Evolutionary conservation across 345 rosid genomes (phyloP).

Genomic region (Turritis glabra): DNA sequence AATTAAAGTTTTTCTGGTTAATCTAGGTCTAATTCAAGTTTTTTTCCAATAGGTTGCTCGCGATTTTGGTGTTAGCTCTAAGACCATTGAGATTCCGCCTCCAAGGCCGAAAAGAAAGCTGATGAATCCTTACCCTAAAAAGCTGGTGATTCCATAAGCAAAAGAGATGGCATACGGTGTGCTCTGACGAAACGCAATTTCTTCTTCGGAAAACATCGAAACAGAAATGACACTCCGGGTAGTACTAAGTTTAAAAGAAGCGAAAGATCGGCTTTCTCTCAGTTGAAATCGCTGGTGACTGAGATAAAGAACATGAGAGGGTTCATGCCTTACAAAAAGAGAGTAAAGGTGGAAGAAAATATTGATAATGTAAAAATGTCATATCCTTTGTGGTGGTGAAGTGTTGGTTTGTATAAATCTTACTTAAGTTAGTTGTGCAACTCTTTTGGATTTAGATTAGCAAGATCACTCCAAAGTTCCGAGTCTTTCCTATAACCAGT

Average conservation of each 20-base stretch:
- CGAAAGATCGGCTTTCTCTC: slow-evolving; percentile 44
- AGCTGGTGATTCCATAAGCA: slow-evolving; percentile 38
- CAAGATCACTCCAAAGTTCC: slow-evolving; percentile 26
- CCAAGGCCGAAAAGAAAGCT: slow-evolving; percentile 85
- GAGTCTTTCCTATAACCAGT: not conserved
- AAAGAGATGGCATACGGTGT: slow-evolving; percentile 33
- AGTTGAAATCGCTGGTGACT: slow-evolving; percentile 26
- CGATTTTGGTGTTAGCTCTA: slow-evolving; percentile 42
- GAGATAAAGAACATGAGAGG: slow-evolving; percentile 45
- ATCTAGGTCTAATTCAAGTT: slow-evolving; percentile 3
- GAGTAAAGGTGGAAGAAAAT: slow-evolving; percentile 39
- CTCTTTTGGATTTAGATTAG: slow-evolving; percentile 8
- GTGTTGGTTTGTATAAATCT: slow-evolving; percentile 13
- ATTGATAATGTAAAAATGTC: slow-evolving; percentile 5
- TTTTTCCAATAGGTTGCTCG: slow-evolving; percentile 52
- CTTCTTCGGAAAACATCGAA: slow-evolving; percentile 17
- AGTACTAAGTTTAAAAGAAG: slow-evolving; percentile 37
- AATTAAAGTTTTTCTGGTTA: not conserved
- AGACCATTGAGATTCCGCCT: slow-evolving; percentile 78
- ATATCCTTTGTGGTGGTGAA: slow-evolving; percentile 31
- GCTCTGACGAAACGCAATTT: slow-evolving; percentile 33
- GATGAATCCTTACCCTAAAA: slow-evolving; percentile 81
- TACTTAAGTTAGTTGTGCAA: slow-evolving; percentile 4
- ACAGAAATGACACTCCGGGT: not conserved
- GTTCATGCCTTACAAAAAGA: slow-evolving; percentile 63